Evolutionary conservation across 495 filamentous ascomycete genomes (phyloP), one percentile per base, ranked within the genome.

Genomic region (Xylaria bambusicola): DNA sequence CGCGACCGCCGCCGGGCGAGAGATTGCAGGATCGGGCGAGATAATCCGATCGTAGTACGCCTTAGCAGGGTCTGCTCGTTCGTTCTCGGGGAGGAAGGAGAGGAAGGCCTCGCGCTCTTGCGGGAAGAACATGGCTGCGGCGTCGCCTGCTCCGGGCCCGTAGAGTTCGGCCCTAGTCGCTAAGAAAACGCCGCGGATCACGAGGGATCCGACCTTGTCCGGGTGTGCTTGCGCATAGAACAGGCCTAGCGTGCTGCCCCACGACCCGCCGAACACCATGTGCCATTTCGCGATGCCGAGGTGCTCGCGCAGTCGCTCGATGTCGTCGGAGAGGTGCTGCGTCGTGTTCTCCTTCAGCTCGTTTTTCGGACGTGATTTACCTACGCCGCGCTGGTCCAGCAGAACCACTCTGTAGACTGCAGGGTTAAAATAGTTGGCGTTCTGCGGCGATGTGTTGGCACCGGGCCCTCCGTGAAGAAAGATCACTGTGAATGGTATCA

Each of bases 251-350:
- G 75, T 75, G 1, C 72, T 72, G 48, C 78, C 78, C 78, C 78
- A 81, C 2, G 75, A 78, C 1, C 78, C 78, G 48, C 78, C 78
- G 60, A 77, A 81, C n/a, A 80, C 70, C 18, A 80, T 64, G 41
- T 44, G 51, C 77, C 77, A 81, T 63, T 77, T 78, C 13, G 58
- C 27, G 42, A 80, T 73, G 0, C 62, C 57, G n/a, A 78, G 60
- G 52, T 80, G 76, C 24, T 57, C 44, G 5, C 78, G 71, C 6
- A 80, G 50, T 0, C 65, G 59, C 51, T 81, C 76, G 56, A 80
- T 78, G 54, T 81, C 77, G 49, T 73, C 63, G 20, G 79, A 65
- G 7, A 80, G 69, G 36, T 73, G 47, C 51, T 68, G 68, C 3
- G 77, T 79, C 3, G 73, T 79, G 66, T 81, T 81, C 27, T 79